Base-by-base conservation (phyloP, 2,329 filamentous ascomycete species). In the Sarocladium oryzae region DNA sequence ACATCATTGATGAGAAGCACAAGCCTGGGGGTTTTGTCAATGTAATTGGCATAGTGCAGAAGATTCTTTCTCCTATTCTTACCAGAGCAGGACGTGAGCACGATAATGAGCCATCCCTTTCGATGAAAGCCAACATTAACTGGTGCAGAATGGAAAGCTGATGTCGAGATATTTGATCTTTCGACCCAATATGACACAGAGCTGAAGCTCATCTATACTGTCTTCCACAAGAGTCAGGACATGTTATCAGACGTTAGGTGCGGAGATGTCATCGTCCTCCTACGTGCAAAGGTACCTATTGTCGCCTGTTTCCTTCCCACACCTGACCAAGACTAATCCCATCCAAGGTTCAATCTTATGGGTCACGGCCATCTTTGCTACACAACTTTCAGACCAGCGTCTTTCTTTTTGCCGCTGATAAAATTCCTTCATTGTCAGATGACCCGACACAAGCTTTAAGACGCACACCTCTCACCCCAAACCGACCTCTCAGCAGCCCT, bases 11-110 rank as follows among this genome's bases (percentile, higher is more conserved):
- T 49, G 65, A 65, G 18, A 61, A 64, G 21, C 51, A 65, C 41
- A 43, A 56, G 8, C 15, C 57, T 23, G 56, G 61, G 24, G 57
- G 37, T 2, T 53, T 69, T 5, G 70, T 84, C 56, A 85, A 73
- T 66, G 68, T 93, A 36, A 76, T 89, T 49, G 90, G 89, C 1
- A 66, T 92, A 4, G 78, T 92, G 3, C 79, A 81, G 49, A 87
- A 92, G 58, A 76, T 74, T 46, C 74, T 80, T 52, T 66, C 73
- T 1, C 78, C 81, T 1, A 72, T 70, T 1, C 52, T 63, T 10
- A 82, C 82, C 1, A 69, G 55, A 51, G 75, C 78, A 20, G 60
- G 63, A 21, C 84, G 87, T 75, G 66, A 56, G 65, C 20, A 3
- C 13, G 54, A 2, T n/a, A 5, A 15, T 20, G 11, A 10, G 11